Percentiles rank a stretch among this genome's conserved stretches.
Evolutionary conservation across 345 rosid genomes (phyloP).

Genomic region (Brassica juncea): DNA sequence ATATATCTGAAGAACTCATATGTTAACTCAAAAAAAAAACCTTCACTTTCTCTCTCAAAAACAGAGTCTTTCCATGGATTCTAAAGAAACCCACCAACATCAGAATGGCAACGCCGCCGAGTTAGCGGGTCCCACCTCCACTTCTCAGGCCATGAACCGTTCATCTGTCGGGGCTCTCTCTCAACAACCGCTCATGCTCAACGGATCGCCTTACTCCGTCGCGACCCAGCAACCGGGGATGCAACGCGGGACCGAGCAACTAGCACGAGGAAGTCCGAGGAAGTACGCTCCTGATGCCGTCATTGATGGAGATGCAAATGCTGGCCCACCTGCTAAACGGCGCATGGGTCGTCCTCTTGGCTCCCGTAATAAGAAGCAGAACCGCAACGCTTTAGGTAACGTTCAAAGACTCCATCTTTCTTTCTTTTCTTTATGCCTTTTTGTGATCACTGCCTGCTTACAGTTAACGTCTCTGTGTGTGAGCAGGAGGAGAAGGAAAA

Average conservation of each 20-base stretch:
- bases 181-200: not conserved
- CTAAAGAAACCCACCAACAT: not conserved
- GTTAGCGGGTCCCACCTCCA: not conserved
- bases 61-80: not conserved
- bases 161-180: not conserved
- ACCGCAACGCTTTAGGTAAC: constrained; percentile 78
- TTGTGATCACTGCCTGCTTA: constrained; percentile 1
- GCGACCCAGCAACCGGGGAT: not conserved
- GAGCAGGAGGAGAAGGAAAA: constrained; percentile 51
- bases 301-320: constrained; percentile 20
- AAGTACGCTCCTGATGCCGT: constrained; percentile 25
- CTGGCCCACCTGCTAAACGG: constrained; percentile 57
- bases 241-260: not conserved
- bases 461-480: not conserved
- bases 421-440: not conserved
- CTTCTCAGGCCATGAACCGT: not conserved
- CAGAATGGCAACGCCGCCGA: not conserved
- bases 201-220: not conserved
- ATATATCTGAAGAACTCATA: not conserved
- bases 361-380: constrained; percentile 68
- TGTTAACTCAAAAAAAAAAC: not conserved
- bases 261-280: not conserved
- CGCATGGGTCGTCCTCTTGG: constrained; percentile 63
- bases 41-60: not conserved
- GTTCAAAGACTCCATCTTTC: constrained; percentile 2